Base-by-base conservation (phyloP, 2,329 filamentous ascomycete species). In the Xylariaceae sp. region DNA sequence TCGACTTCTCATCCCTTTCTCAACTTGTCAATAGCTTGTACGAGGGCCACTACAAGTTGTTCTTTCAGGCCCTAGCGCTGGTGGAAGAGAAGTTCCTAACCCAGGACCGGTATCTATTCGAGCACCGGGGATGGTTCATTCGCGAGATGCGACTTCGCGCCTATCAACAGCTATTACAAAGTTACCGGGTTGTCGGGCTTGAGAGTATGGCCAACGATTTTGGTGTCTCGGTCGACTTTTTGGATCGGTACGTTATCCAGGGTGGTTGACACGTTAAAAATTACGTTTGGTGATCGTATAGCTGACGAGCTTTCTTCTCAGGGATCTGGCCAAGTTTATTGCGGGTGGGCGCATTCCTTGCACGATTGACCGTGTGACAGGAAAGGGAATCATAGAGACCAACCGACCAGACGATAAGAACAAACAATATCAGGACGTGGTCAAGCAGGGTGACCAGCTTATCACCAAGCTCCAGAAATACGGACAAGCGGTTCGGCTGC, bases 401-500 rank as follows among this genome's bases (percentile, higher is more conserved):
- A 96, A 96, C 70, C 78, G 92, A 38, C 89, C 90, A 7, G 92
- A 97, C 62, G 89, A 95, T 70, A 98, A 98, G 81, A 97, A 97
- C 75, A 96, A 95, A 76, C 92, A 98, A 70, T 98, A 98, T 67
- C 85, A 89, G 55, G 92, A 98, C 56, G 88, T 97, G 26, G 88
- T 98, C 46, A 92, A 92, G 70, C 92, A 97, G 63, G 92, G 92
- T 21, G 92, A 98, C 65, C 86, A 94, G 66, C 75, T 98, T 48
- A 97, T 98, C 62, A 98, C 92, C 42, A 98, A 98, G 75, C 73
- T 98, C 53, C 92, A 98, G 70, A 98, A 98, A 74, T 98, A 98
- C 64, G 92, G 92, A 31, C 92, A 98, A 67, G 85, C 92, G 2
- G 92, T 98, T 50, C 79, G 92, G 59, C 73, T 98, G 67, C 80